Evolutionary conservation across 1,284 basidiomycete genomes (phyloP), one percentile per base, ranked within the genome.

Genomic region (Rhodofomes roseus): DNA sequence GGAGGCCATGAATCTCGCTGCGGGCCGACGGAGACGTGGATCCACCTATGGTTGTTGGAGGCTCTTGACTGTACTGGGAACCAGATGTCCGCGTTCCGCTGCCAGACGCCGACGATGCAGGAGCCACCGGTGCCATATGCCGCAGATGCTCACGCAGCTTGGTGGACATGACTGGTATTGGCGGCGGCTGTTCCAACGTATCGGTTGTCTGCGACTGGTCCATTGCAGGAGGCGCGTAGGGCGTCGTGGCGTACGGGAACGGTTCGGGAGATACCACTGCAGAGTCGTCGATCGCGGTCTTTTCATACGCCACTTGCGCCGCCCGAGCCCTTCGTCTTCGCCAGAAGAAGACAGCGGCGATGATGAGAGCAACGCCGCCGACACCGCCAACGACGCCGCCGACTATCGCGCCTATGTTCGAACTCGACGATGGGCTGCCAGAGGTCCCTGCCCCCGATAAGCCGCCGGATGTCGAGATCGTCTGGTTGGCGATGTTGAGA

Each of bases 1-100:
- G 64, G 46, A 70, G 57, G 6, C 62, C 63, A 3, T 59, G n/a
- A 9, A 71, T 64, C 31, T 67, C 68, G 31, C 59, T 60, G 36
- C 68, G 64, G 27, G 68, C 66, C 5, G 41, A 43, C 16, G 68
- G 66, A 9, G 41, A 43, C 20, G 18, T 18, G 39, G 31, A 25
- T 18, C 58, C 36, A 2, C 52, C 34, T n/a, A 44, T n/a, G 0
- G 60, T 55, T 25, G 66, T 64, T 2, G 66, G 63, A 14, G 65
- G 68, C 4, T 68, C 65, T 11, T 59, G 40, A 54, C 66, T 68
- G 41, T 66, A 67, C 40, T 31, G 14, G 14, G 50, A 52, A 9
- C 31, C 50, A 56, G 55, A 57, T 14, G 46, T 48, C 9, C 29
- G 25, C 11, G 46, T 48, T 6, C 25, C 20, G 4, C 20, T 18